Percentiles rank a stretch among this genome's conserved stretches.
phyloP scores from a whole-genome alignment of 2,329 filamentous ascomycete genomes.

The Pleurostoma richardsiae region DNA sequence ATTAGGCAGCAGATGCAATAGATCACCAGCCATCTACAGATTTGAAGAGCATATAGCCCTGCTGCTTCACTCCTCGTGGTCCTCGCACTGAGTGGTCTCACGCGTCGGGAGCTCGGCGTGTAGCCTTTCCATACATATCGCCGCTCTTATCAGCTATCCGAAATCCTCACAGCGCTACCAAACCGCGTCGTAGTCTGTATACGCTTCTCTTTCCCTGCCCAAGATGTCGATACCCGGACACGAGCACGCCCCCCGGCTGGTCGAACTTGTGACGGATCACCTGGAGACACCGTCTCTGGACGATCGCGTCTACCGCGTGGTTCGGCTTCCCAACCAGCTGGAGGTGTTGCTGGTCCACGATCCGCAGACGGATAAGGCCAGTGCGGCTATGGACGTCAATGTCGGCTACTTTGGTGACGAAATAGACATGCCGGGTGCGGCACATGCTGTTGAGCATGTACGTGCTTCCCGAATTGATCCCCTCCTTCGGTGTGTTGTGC shows the following conservation, averaged over 20 bases:
- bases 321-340: constrained; percentile 78
- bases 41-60: neutral
- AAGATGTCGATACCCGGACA: constrained; percentile 19
- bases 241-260: constrained; percentile 22
- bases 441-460: constrained; percentile 91
- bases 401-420: constrained; percentile 94
- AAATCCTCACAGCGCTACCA: too few relatives aligned
- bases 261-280: constrained; percentile 55
- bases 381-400: constrained; percentile 90
- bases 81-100: neutral
- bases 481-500: neutral
- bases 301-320: constrained; percentile 81
- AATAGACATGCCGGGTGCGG: constrained; percentile 87
- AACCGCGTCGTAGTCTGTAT: neutral
- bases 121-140: too few relatives aligned
- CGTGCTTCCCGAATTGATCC: constrained; percentile 10
- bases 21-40: too few relatives aligned
- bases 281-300: constrained; percentile 83
- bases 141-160: too few relatives aligned
- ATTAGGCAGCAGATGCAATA: too few relatives aligned
- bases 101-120: too few relatives aligned
- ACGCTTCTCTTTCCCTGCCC: constrained; percentile 5
- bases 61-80: neutral
- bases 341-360: constrained; percentile 93
- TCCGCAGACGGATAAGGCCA: constrained; percentile 92